Evolutionary conservation across 495 filamentous ascomycete species (phyloP).

Genomic region (Diplogelasinospora grovesii): DNA sequence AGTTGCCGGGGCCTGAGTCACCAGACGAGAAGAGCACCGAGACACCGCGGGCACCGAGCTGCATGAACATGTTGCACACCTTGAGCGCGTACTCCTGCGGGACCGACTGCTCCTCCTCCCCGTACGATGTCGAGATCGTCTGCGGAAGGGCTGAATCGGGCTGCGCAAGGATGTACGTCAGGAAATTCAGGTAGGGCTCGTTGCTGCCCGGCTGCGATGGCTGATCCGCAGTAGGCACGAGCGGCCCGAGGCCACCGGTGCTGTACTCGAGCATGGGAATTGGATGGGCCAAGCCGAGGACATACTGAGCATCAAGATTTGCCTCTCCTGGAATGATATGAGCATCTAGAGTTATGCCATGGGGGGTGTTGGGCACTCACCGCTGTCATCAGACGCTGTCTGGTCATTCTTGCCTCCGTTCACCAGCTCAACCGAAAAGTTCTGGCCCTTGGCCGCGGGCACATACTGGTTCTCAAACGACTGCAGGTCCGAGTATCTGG

Average conservation of each 20-base stretch:
- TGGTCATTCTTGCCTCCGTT: conserved; percentile 50
- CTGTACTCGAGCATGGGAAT: conserved; percentile 37
- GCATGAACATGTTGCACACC: conserved; percentile 60
- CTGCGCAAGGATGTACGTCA: conserved; percentile 45
- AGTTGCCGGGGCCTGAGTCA: conserved; percentile 62
- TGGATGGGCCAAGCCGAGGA: conserved; percentile 41
- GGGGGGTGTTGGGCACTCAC: conserved; percentile 7
- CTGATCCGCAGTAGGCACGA: conserved; percentile 54
- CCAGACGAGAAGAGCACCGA: conserved; percentile 69
- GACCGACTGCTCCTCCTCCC: conserved; percentile 73
- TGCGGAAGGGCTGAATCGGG: conserved; percentile 53
- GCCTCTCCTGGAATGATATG: conserved; percentile 44
- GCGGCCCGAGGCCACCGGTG: conserved; percentile 37
- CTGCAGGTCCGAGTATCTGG: conserved; percentile 50
- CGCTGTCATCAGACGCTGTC: conserved; percentile 23
- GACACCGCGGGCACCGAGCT: conserved; percentile 69
- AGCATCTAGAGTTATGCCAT: neutral
- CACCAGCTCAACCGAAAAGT: conserved; percentile 57
- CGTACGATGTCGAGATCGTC: conserved; percentile 73
- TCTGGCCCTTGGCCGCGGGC: conserved; percentile 36
- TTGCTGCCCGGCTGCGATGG: conserved; percentile 50
- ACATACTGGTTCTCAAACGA: conserved; percentile 45
- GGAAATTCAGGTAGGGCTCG: conserved; percentile 73
- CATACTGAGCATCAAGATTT: conserved; percentile 71
- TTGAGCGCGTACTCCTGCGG: conserved; percentile 57